These are phyloP conservation scores for Pachysandra terminalis DNA, from an alignment of 164 flowering plant genomes.

Conservation along the genomic window DNA sequence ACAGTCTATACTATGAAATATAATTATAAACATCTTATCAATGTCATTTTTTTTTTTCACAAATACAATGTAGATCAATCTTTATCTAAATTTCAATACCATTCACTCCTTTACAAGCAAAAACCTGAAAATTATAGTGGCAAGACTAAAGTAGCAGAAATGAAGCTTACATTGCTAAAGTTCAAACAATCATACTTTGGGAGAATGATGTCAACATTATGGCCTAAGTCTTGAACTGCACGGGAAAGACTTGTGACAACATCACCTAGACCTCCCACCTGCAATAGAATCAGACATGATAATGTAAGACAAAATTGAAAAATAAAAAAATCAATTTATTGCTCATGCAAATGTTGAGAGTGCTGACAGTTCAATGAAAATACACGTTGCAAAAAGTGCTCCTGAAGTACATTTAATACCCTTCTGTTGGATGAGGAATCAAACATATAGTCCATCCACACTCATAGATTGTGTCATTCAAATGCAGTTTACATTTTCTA, in stretches of 20 bases:
- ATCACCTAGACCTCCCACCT: conserved; percentile 99
- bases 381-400: no score
- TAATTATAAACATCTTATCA: not conserved
- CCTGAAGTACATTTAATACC: not conserved
- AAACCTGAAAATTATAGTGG: not conserved
- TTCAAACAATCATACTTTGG: conserved; percentile 98
- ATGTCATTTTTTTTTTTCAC: not conserved
- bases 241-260: conserved; percentile 98
- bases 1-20: not conserved
- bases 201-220: conserved; percentile 84
- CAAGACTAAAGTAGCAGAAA: conserved; percentile 6
- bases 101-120: not conserved
- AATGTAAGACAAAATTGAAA: not conserved
- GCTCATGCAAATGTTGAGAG: no score
- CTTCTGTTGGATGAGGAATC: not conserved
- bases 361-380: no score
- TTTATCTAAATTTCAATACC: not conserved
- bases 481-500: no score
- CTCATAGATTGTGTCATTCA: no score
- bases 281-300: conserved; percentile 22
- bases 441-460: no score
- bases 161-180: conserved; percentile 67
- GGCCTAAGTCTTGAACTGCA: conserved; percentile 92
- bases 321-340: not conserved
- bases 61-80: not conserved